phyloP scores from a whole-genome alignment of 2,329 filamentous ascomycete species.

The Penicillium verrucosum region DNA sequence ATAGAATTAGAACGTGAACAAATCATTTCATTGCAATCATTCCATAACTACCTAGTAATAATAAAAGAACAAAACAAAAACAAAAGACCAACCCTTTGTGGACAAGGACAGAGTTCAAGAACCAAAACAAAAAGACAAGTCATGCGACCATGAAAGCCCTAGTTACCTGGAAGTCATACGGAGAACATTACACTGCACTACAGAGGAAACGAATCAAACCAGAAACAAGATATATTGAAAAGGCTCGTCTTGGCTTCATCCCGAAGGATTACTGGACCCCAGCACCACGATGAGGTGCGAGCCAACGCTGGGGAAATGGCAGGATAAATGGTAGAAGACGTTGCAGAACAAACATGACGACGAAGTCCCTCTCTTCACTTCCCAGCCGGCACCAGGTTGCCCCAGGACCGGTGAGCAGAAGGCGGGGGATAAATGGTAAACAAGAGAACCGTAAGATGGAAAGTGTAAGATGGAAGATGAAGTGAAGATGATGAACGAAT shows the following conservation, averaged over 20 bases:
- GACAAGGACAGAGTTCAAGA: neutral
- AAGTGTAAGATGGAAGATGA: neutral
- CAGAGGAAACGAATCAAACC: neutral
- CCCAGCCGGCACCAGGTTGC: neutral
- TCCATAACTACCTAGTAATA: neutral
- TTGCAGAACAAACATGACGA: neutral
- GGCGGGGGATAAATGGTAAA: neutral
- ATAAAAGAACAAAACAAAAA: neutral
- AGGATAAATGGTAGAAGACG: neutral
- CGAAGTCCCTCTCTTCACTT: neutral
- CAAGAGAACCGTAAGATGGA: neutral
- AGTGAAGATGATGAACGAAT: neutral
- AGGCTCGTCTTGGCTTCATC: conserved; percentile 13
- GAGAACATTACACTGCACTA: neutral
- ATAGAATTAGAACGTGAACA: conserved; percentile 3
- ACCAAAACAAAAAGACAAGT: neutral
- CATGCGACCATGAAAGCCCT: neutral
- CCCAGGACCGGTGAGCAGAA: neutral
- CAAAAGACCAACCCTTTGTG: neutral
- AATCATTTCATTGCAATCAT: neutral
- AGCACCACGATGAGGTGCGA: conserved; percentile 17
- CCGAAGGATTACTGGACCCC: conserved; percentile 10
- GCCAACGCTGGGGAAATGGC: conserved; percentile 3
- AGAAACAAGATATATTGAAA: neutral
- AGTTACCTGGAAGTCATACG: neutral